Conservation (phyloP, 805 yeast genomes). For the Millerago galiae region DNA sequence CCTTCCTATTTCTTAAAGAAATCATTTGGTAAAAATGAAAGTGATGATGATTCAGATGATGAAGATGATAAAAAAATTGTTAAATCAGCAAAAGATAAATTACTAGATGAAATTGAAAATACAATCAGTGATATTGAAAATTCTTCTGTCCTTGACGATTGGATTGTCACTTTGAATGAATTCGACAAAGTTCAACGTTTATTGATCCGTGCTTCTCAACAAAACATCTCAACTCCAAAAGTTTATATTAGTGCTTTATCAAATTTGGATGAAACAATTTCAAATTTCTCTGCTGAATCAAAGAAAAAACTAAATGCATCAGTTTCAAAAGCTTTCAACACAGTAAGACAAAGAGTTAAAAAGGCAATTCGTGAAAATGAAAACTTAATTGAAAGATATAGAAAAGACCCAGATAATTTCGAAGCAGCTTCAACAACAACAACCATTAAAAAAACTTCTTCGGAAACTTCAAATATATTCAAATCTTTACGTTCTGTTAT, state of each 20-base stretch:
- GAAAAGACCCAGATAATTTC: constrained; percentile 68
- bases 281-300: constrained; percentile 40
- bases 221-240: constrained; percentile 67
- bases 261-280: constrained; percentile 63
- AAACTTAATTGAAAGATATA: constrained; percentile 49
- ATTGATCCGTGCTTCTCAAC: constrained; percentile 66
- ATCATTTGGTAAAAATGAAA: constrained; percentile 31
- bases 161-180: constrained; percentile 69
- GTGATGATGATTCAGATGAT: constrained; percentile 44
- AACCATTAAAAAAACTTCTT: constrained; percentile 29
- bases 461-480: constrained; percentile 42
- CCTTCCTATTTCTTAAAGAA: constrained; percentile 39
- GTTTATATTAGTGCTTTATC: constrained; percentile 62
- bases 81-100: constrained; percentile 88
- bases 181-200: constrained; percentile 73
- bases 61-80: constrained; percentile 78
- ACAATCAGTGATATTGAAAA: constrained; percentile 62
- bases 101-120: constrained; percentile 76
- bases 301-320: constrained; percentile 75
- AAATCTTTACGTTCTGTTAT: constrained; percentile 64
- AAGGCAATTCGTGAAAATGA: constrained; percentile 70
- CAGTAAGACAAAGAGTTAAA: constrained; percentile 81
- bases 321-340: constrained; percentile 80
- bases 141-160: constrained; percentile 65
- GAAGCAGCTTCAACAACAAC: constrained; percentile 32